Evolutionary conservation across 1,284 basidiomycete genomes (phyloP), one percentile per base, ranked within the genome.

Genomic region (Pholiota adiposa): DNA sequence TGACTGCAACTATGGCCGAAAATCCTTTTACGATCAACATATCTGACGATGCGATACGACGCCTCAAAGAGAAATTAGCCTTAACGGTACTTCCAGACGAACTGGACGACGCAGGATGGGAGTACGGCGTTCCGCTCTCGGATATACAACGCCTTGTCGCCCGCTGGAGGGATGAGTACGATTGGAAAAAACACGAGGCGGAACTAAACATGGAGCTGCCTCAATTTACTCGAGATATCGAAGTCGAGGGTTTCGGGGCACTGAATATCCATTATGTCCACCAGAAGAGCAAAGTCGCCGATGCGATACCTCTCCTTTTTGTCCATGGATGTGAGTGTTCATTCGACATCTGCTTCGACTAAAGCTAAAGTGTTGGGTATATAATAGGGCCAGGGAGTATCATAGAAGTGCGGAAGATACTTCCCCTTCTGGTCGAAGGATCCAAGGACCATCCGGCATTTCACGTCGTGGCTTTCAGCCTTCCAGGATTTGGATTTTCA

Each of bases 311-410:
- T 4, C 65, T 85, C 33, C 65, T 85, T 14, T 84, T 84, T 60
- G 77, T 83, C 23, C 83, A 86, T 65, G 83, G 69, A 36, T 70
- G 69, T 70, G 52, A 65, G 67, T 61, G 6, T n/a, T 38, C 6
- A 38, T 6, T 4, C 31, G 11, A 8, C 18, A 38, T 38, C 14
- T 4, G 16, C 36, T 14, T 38, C 14, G 31, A 68, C 57, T n/a
- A n/a, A n/a, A n/a, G 23, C n/a, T n/a, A n/a, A n/a, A n/a, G n/a
- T n/a, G n/a, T n/a, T n/a, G n/a, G n/a, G n/a, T n/a, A n/a, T 11
- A 25, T 25, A 27, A 18, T 12, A 88, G 86, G 86, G 86, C 85
- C 86, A 0, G 85, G 87, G 34, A 77, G 78, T 58, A 87, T 87
- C 68, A 67, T 83, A 27, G 86, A 88, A 73, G 79, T 79, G 14